Percentiles rank a stretch among this genome's conserved stretches.
Evolutionary conservation across 441 rosid species (phyloP).

Genomic region (Geranium incanum): DNA sequence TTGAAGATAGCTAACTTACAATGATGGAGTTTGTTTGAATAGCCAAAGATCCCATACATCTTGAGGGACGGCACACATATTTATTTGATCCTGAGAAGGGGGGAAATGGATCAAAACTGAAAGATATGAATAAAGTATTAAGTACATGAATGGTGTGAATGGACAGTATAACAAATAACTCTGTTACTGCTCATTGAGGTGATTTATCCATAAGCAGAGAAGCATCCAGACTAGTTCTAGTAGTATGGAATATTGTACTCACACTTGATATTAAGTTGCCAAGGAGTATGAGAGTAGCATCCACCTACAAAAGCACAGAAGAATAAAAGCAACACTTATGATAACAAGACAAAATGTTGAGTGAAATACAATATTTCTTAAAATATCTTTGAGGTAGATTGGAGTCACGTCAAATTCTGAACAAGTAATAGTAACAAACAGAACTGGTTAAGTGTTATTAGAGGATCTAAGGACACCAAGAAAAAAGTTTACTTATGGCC

Average conservation of each 20-base stretch:
- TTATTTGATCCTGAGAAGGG: slow-evolving; percentile 48
- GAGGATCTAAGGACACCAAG: not conserved
- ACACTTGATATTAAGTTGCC: slow-evolving; percentile 66
- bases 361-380: not conserved
- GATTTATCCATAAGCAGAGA: not conserved
- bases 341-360: slow-evolving; percentile 13
- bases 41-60: slow-evolving; percentile 87
- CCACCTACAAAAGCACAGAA: slow-evolving; percentile 53
- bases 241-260: slow-evolving; percentile 28
- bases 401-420: not conserved
- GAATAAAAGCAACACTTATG: slow-evolving; percentile 7
- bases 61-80: slow-evolving; percentile 53
- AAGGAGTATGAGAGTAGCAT: slow-evolving; percentile 69
- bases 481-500: no score
- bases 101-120: slow-evolving; percentile 16
- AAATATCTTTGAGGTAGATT: not conserved
- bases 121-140: slow-evolving; percentile 6
- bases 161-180: not conserved
- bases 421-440: not conserved
- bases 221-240: not conserved
- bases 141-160: not conserved
- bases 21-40: slow-evolving; percentile 62
- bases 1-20: slow-evolving; percentile 43
- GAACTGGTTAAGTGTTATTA: not conserved
- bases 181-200: slow-evolving; percentile 16